Percentiles rank a stretch among this genome's conserved stretches.
phyloP scores from a whole-genome alignment of 78 protist species.

The Chrysochromulina tobinii region DNA sequence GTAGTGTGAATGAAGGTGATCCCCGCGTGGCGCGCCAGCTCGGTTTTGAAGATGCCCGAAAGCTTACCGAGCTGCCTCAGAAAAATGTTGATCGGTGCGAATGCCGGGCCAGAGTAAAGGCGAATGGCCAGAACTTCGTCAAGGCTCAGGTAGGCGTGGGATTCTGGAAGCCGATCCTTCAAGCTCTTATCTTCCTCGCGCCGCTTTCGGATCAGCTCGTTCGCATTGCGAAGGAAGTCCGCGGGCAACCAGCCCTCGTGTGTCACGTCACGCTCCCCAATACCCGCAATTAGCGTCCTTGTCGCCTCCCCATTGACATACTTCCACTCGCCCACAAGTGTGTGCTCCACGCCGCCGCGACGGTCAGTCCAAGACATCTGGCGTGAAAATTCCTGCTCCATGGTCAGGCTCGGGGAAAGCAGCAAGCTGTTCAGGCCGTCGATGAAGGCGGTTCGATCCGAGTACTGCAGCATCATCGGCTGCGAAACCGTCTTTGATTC shows the following conservation, averaged over 20 bases:
- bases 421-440: too few relatives aligned
- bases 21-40: not conserved
- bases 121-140: constrained; percentile 26
- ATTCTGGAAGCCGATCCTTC: not conserved
- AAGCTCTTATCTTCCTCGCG: too few relatives aligned
- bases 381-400: too few relatives aligned
- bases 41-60: not conserved
- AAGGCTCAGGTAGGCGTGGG: not conserved
- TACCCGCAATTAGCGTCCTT: too few relatives aligned
- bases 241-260: not conserved
- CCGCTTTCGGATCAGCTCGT: not conserved
- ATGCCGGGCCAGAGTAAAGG: constrained; percentile 24
- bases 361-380: too few relatives aligned
- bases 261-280: not conserved
- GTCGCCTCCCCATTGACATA: too few relatives aligned
- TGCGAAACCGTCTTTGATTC: too few relatives aligned
- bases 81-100: not conserved
- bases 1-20: not conserved
- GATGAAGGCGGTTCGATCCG: too few relatives aligned
- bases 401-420: too few relatives aligned
- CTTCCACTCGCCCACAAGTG: too few relatives aligned
- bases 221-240: not conserved
- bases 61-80: not conserved
- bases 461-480: too few relatives aligned
- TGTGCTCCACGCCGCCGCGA: too few relatives aligned